Evolutionary conservation across 2,329 filamentous ascomycete species (phyloP), one percentile per base, ranked within the genome.

Genomic region (Biscogniauxia sp.): DNA sequence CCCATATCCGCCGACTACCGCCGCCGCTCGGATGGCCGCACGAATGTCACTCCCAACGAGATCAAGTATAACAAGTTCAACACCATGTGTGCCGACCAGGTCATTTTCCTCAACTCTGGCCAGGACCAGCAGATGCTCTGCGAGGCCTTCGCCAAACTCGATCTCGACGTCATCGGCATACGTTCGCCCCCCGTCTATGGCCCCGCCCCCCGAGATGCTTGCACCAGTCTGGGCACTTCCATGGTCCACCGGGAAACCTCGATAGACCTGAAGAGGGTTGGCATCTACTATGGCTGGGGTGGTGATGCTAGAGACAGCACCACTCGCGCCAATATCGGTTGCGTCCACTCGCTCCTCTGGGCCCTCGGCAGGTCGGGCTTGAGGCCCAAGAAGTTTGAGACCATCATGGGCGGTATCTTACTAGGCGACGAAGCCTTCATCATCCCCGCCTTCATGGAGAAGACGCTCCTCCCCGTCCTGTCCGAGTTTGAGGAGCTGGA

Each of bases 141-240:
- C 25, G 62, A 64, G 17, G 65, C 61, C 41, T 65, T 65, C 57
- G 20, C 56, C n/a, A 63, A 63, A 52, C 63, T 67, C 45, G 25
- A 58, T 11, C 61, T 67, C 9, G 57, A 64, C 28, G 41, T 6
- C 23, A 45, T 67, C 49, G 51, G 19, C 6, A 55, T 62, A 19
- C 55, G 49, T 20, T 19, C 45, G 23, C 25, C 20, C 26, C 5
- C 45, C 2, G 41, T 50, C 17, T 52, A 57, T 52, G 37, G 41
- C 15, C 41, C 37, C 6, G 15, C 25, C 53, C 25, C 32, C 15
- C 19, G 26, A 11, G 11, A 50, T 8, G 9, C n/a, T 26, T 32
- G 2, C 15, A 37, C 37, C 5, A 55, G 55, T 55, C 58, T 54
- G 26, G 63, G 60, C 7, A 32, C 51, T 8, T 53, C 58, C 37